Conservation (phyloP, 2,329 filamentous ascomycete genomes). For the Alternaria metachromatica region DNA sequence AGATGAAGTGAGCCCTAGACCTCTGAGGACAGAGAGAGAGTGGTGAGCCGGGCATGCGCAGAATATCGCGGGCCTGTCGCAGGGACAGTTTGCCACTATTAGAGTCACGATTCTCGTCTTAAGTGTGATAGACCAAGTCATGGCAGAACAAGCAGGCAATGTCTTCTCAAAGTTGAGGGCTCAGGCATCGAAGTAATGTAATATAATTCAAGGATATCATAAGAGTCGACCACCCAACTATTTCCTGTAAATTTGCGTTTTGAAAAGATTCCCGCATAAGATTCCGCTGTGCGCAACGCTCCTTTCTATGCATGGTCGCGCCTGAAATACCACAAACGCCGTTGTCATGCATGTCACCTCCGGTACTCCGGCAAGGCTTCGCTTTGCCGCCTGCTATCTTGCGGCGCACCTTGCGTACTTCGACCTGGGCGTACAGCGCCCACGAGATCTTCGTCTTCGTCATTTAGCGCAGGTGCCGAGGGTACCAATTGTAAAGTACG, state of each 20-base stretch:
- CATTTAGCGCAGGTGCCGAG: conserved; percentile 42
- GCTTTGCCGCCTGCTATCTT: conserved; percentile 19
- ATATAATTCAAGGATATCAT: neutral
- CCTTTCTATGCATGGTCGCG: neutral
- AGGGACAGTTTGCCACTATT: neutral
- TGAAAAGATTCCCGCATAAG: neutral
- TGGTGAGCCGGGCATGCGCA: neutral
- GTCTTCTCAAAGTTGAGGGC: neutral
- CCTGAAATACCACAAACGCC: conserved; percentile 4
- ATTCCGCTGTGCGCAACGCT: neutral
- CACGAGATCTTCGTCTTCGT: conserved; percentile 43
- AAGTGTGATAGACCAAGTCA: neutral
- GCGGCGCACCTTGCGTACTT: conserved; percentile 7
- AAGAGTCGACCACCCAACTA: neutral
- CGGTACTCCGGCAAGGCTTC: conserved; percentile 43
- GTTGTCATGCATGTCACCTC: conserved; percentile 21
- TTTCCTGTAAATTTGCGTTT: neutral
- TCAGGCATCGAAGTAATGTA: neutral
- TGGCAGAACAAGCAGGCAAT: neutral
- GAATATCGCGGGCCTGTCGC: neutral
- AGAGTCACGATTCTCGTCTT: neutral
- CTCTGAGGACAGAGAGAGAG: neutral
- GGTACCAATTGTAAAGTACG: conserved; percentile 25
- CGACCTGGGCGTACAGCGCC: conserved; percentile 33
- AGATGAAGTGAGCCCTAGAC: conserved; percentile 22